Percentiles rank a stretch among this genome's conserved stretches.
Evolutionary conservation across 2,329 filamentous ascomycete species (phyloP).

Genomic region (Allantophomopsis lycopodina): DNA sequence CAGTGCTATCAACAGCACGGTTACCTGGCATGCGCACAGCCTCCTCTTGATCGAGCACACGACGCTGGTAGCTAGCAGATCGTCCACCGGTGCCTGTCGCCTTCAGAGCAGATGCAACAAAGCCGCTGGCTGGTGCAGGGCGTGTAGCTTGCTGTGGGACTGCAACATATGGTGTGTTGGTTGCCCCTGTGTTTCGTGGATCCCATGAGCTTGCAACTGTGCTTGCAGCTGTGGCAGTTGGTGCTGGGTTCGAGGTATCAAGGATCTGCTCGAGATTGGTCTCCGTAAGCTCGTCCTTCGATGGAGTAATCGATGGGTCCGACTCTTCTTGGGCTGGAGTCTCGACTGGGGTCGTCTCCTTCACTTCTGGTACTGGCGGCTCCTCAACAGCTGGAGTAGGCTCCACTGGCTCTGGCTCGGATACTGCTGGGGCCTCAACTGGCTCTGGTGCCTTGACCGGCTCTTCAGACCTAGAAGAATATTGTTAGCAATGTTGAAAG

Average conservation of each 20-base stretch:
- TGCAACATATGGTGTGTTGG: conserved; percentile 51
- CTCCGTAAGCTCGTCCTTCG: conserved; percentile 76
- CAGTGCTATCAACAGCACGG: conserved; percentile 82
- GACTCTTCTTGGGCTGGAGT: conserved; percentile 9
- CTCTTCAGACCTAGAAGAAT: conserved; percentile 12
- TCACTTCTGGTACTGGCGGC: conserved; percentile 23
- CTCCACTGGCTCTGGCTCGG: conserved; percentile 8
- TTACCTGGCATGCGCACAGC: conserved; percentile 97
- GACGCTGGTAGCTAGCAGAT: conserved; percentile 69
- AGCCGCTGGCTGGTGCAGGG: conserved; percentile 50
- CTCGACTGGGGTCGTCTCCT: conserved; percentile 13
- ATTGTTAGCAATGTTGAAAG: conserved; percentile 6
- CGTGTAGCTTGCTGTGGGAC: conserved; percentile 47
- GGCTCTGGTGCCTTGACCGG: conserved; percentile 27
- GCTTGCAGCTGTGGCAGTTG: conserved; percentile 76
- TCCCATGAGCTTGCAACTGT: conserved; percentile 81
- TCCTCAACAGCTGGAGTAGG: conserved; percentile 20
- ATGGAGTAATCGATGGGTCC: conserved; percentile 46
- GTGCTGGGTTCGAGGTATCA: conserved; percentile 63
- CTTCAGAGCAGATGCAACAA: conserved; percentile 70
- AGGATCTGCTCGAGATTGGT: conserved; percentile 85
- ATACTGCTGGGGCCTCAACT: conserved; percentile 26
- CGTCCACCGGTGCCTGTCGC: conserved; percentile 50
- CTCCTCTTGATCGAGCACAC: conserved; percentile 88
- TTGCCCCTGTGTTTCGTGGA: conserved; percentile 43